Percentiles rank a stretch among this genome's conserved stretches.
phyloP scores from a whole-genome alignment of 306 rosid species.

The Castanea crenata region DNA sequence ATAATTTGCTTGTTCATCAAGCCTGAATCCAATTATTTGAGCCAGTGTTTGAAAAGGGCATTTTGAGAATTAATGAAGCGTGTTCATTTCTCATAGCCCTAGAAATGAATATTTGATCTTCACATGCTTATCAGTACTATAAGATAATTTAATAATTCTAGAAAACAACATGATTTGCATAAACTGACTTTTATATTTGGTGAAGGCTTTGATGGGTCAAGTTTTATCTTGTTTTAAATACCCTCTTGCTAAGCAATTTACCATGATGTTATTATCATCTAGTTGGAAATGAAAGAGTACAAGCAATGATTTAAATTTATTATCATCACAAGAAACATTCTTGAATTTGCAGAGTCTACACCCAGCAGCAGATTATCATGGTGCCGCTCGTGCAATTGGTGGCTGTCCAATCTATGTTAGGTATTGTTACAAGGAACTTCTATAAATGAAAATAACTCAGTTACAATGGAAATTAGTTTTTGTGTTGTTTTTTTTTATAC shows the following conservation, averaged over 20 bases:
- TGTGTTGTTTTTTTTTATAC: background rate
- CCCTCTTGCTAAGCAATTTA: background rate
- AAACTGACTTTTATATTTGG: background rate
- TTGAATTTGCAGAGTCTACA: conserved; percentile 64
- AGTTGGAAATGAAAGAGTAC: background rate
- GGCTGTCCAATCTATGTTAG: conserved; percentile 97
- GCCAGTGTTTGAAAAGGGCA: background rate
- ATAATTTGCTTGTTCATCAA: background rate
- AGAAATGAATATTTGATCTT: background rate
- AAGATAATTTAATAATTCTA: background rate
- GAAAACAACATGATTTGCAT: background rate
- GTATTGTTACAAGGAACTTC: conserved; percentile 25
- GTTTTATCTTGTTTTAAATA: background rate
- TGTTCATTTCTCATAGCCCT: background rate
- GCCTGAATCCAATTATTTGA: background rate
- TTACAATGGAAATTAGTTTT: background rate
- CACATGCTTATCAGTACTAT: background rate
- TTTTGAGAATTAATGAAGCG: background rate
- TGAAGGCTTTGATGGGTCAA: background rate
- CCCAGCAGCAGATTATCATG: conserved; percentile 92
- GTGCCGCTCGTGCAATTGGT: conserved; percentile 96
- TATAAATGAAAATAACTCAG: background rate
- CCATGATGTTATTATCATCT: background rate
- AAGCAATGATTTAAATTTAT: background rate
- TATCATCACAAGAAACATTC: background rate